phyloP scores from a whole-genome alignment of 2,329 filamentous ascomycete genomes.

The Neonectria sp. region DNA sequence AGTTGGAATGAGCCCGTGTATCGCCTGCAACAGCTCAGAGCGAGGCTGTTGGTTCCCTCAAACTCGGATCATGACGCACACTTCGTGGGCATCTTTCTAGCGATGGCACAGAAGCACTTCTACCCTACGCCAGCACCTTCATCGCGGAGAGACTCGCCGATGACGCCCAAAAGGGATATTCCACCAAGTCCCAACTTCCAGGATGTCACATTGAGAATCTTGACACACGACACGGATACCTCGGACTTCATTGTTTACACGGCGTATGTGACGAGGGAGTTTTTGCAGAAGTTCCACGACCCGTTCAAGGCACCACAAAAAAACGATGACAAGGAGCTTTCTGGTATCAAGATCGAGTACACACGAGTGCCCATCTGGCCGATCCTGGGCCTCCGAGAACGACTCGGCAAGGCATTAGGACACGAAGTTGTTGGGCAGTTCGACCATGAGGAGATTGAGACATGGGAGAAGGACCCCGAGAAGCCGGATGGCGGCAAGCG shows the following conservation, averaged over 20 bases:
- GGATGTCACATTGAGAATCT: slow-evolving; percentile 65
- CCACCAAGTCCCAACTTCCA: slow-evolving; percentile 55
- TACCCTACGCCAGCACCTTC: slow-evolving; percentile 53
- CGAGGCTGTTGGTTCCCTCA: slow-evolving; percentile 62
- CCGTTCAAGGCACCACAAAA: slow-evolving; percentile 58
- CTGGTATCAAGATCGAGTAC: slow-evolving; percentile 63
- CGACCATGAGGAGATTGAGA: slow-evolving; percentile 59
- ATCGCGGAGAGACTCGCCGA: slow-evolving; percentile 46
- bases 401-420: slow-evolving; percentile 68
- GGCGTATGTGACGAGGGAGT: slow-evolving; percentile 62
- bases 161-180: slow-evolving; percentile 38
- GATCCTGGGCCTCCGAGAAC: slow-evolving; percentile 68
- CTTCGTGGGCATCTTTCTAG: slow-evolving; percentile 66
- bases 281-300: slow-evolving; percentile 66
- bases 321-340: slow-evolving; percentile 44
- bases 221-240: slow-evolving; percentile 65
- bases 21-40: slow-evolving; percentile 62
- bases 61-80: slow-evolving; percentile 68
- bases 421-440: slow-evolving; percentile 63
- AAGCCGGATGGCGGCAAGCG: slow-evolving; percentile 50
- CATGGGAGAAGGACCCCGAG: slow-evolving; percentile 60
- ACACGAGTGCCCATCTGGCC: slow-evolving; percentile 68
- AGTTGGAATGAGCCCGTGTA: slow-evolving; percentile 64
- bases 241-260: slow-evolving; percentile 69
- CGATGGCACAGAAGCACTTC: slow-evolving; percentile 71